Percentiles rank a stretch among this genome's conserved stretches.
Conservation (phyloP, 352 stramenopile species). For the Globisporangium perplexum region DNA sequence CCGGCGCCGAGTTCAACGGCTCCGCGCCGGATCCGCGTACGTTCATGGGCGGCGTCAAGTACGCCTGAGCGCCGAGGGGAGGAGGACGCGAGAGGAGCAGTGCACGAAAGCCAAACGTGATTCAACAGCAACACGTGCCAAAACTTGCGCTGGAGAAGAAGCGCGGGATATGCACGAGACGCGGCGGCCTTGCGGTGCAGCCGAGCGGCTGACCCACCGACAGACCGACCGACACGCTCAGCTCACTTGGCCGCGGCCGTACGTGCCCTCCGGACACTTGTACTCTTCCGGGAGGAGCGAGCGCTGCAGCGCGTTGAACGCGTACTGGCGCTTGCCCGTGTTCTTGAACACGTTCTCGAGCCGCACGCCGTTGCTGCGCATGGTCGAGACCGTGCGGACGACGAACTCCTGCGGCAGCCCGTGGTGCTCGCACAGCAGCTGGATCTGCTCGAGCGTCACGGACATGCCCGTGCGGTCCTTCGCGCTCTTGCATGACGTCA, state of each 20-base stretch:
- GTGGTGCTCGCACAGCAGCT: conserved; percentile 55
- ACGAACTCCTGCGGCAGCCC: conserved; percentile 47
- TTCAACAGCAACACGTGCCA: not conserved
- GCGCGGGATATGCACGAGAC: not conserved
- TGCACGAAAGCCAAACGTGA: not conserved
- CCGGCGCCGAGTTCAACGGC: conserved; percentile 96
- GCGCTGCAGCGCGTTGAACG: conserved; percentile 72
- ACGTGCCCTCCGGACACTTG: conserved; percentile 76
- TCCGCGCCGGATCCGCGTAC: conserved; percentile 92
- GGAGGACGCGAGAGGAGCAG: not conserved
- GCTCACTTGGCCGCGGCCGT: conserved; percentile 71
- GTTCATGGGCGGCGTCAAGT: conserved; percentile 96
- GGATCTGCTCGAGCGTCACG: conserved; percentile 91
- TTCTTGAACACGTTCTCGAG: conserved; percentile 76
- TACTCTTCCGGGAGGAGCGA: conserved; percentile 73
- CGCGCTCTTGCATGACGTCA: conserved; percentile 94
- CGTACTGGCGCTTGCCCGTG: conserved; percentile 68
- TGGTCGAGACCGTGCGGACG: conserved; percentile 61
- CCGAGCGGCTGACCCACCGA: not conserved
- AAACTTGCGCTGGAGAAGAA: not conserved
- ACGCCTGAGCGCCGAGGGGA: conserved; percentile 36
- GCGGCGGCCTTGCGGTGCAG: not conserved
- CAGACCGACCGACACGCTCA: conserved; percentile 4
- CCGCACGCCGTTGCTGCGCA: conserved; percentile 70
- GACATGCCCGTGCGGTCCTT: conserved; percentile 97